phyloP scores from a whole-genome alignment of 2,329 filamentous ascomycete species.

The Fusarium vanettenii region DNA sequence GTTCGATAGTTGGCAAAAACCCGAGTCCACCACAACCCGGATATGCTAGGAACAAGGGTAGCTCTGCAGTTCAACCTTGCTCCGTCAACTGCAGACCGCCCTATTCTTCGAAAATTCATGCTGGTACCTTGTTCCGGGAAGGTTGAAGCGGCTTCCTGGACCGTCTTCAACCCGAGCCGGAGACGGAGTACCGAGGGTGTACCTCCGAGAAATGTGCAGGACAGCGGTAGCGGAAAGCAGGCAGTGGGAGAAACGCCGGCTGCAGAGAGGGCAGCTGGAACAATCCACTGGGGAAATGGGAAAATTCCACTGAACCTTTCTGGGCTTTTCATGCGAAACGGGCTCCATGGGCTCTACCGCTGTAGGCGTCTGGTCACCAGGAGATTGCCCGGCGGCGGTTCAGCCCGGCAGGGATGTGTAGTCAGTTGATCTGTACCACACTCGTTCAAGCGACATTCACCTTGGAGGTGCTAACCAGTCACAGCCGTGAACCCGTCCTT shows the following conservation, averaged over 20 bases:
- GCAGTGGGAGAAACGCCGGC: background rate
- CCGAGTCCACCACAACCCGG: background rate
- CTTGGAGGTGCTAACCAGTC: background rate
- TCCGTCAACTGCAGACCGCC: conserved; percentile 20
- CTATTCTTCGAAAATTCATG: background rate
- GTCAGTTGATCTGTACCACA: conserved; percentile 31
- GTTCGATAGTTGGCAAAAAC: background rate
- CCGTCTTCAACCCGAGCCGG: background rate
- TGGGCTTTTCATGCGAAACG: background rate
- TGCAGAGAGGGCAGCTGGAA: background rate
- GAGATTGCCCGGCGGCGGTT: background rate
- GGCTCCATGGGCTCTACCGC: background rate
- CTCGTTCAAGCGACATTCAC: background rate
- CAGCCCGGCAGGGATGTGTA: conserved; percentile 22
- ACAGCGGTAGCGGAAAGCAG: too few species aligned
- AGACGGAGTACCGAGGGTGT: background rate
- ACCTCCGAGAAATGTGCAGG: background rate
- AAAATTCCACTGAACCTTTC: background rate
- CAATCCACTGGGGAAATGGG: conserved; percentile 1
- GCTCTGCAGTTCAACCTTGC: background rate
- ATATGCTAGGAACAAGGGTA: background rate
- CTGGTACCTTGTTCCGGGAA: background rate
- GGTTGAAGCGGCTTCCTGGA: background rate
- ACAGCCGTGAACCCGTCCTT: background rate
- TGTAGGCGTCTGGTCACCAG: background rate